Evolutionary conservation across 1,284 basidiomycete genomes (phyloP), one percentile per base, ranked within the genome.

Genomic region (Ustilago shanxiensis): DNA sequence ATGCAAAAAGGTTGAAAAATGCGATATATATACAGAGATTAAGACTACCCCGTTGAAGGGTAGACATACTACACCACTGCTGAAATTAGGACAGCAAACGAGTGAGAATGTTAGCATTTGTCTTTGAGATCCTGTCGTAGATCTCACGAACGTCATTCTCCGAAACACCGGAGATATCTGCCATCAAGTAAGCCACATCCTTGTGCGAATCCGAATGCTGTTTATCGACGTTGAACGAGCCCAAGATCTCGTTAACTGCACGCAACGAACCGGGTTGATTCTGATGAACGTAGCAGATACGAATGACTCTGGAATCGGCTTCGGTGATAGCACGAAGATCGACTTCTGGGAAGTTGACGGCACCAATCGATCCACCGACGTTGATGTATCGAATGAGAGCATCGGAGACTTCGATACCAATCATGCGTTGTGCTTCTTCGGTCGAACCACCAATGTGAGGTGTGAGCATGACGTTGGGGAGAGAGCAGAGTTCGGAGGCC

Each of bases 271-370:
- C 96, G 51, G 97, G 97, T 88, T 96, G 93, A 88, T 99, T 99
- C 87, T 90, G 91, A 89, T 99, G 96, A 57, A 98, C 93, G 88
- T 98, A 92, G 88, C 97, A 99, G 52, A 99, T 89, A 77, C 96
- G 93, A 79, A 98, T 92, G 79, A 92, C 89, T 82, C 91, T 91
- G 70, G 93, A 91, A 50, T 97, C 95, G 13, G 91, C 90, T 60
- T 87, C 87, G 45, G 87, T 88, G 18, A 94, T 91, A 85, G 98
- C 96, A 70, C 96, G 93, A 45, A 99, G 89, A 88, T 96, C 94
- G 82, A 99, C 96, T 88, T 99, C 97, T 70, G 96, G 96, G 91
- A 99, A 98, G 89, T 99, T 98, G 89, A 99, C 96, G 1, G 95
- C 91, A 53, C 95, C 95, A 60, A 95, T 81, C 7, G 94, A 93